Conservation (phyloP, 495 filamentous ascomycete species). For the Sporormia fimetaria region DNA sequence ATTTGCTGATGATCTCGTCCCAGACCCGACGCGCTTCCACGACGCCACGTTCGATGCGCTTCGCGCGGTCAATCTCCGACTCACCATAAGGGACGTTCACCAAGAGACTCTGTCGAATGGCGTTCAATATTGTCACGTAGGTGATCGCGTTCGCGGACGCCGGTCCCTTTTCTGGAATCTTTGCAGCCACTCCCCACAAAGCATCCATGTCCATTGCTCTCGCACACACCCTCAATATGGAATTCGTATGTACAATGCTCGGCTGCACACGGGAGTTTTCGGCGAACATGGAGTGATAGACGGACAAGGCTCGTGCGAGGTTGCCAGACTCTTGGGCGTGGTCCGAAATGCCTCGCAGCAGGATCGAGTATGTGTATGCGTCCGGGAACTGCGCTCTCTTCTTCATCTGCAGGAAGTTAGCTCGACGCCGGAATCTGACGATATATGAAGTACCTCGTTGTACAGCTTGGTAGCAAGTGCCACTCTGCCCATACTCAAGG, state of each 20-base stretch:
- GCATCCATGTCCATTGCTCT: slow-evolving; percentile 58
- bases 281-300: slow-evolving; percentile 61
- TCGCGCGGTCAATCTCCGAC: slow-evolving; percentile 28
- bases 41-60: slow-evolving; percentile 30
- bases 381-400: slow-evolving; percentile 70
- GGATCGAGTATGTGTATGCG: slow-evolving; percentile 64
- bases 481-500: slow-evolving; percentile 47
- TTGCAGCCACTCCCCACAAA: slow-evolving; percentile 56
- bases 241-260: slow-evolving; percentile 73
- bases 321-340: slow-evolving; percentile 41
- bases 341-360: slow-evolving; percentile 62
- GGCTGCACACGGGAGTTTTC: slow-evolving; percentile 48
- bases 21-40: slow-evolving; percentile 59
- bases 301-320: slow-evolving; percentile 48
- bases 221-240: slow-evolving; percentile 68
- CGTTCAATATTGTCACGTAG: slow-evolving; percentile 71
- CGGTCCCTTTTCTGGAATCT: slow-evolving; percentile 49
- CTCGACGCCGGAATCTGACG: background rate
- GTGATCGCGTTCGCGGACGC: slow-evolving; percentile 56
- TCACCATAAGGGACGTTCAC: slow-evolving; percentile 32
- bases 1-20: slow-evolving; percentile 63
- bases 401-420: slow-evolving; percentile 61
- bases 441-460: slow-evolving; percentile 55
- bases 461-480: slow-evolving; percentile 59
- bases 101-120: slow-evolving; percentile 40